A percentile compares a stretch with the other conserved stretches of the same genome.
These are phyloP conservation scores for Zychaea mexicana DNA, from an alignment of 371 early-diverging fungal genomes.

Conservation along the genomic window DNA sequence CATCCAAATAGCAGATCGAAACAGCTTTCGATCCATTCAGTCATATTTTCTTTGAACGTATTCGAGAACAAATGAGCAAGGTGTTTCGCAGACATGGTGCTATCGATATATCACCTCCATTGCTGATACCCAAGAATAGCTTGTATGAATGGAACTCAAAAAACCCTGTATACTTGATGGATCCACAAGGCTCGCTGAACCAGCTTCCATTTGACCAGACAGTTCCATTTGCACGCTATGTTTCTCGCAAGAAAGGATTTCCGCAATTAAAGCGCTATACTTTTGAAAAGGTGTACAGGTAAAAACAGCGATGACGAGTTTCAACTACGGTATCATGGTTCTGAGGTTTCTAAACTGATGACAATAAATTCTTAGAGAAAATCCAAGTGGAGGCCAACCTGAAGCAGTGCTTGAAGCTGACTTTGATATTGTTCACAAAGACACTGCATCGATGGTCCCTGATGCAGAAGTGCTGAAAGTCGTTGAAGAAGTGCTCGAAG, in stretches of 20 bases:
- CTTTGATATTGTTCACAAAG: conserved; percentile 87
- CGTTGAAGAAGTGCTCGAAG: conserved; percentile 83
- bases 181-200: conserved; percentile 81
- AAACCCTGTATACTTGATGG: conserved; percentile 80
- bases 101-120: conserved; percentile 80
- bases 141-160: conserved; percentile 68
- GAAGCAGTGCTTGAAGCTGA: conserved; percentile 79
- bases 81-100: conserved; percentile 91
- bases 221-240: conserved; percentile 87
- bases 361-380: conserved; percentile 41
- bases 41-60: conserved; percentile 68
- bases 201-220: conserved; percentile 92
- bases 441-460: conserved; percentile 70
- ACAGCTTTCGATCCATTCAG: conserved; percentile 59
- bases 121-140: conserved; percentile 85
- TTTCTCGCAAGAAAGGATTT: conserved; percentile 73
- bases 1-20: conserved; percentile 31
- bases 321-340: too few relatives aligned
- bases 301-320: conserved; percentile 16
- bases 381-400: conserved; percentile 81
- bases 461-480: conserved; percentile 92
- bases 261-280: conserved; percentile 83
- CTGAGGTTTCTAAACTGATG: too few relatives aligned
- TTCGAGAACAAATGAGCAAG: conserved; percentile 74
- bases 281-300: conserved; percentile 83